Evolutionary conservation across 139 green algal genomes (phyloP), one percentile per base, ranked within the genome.

Genomic region (Coelastrella sp.): DNA sequence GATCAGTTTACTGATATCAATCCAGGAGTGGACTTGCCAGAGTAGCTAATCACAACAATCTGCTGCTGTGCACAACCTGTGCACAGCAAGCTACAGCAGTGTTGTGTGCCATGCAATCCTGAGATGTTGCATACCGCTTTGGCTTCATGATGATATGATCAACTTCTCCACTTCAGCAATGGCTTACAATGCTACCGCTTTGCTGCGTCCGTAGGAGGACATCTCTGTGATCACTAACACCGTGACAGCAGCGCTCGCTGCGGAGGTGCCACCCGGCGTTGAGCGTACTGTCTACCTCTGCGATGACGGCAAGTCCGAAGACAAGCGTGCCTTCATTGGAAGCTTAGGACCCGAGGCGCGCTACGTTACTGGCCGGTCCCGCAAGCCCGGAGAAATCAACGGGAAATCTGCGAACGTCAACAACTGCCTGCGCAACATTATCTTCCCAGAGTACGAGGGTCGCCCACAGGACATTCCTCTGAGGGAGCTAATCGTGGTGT

Each of bases 361-460:
- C 65, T 98, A 98, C 82, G 92, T 98, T 23, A 95, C 90, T 59
- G 95, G 96, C 5, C 93, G 96, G 87, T 95, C 94, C 54, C 94
- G 95, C 23, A 89, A 73, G 14, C 60, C 71, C 5, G 88, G 88
- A 13, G 83, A 93, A 92, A 96, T 97, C 91, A 98, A 98, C 64
- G 96, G 96, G 78, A 98, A 98, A 94, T 95, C 92, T 11, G 93
- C 93, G 86, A 98, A 98, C 93, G 93, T 98, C 87, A 94, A 92
- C 89, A 85, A 92, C 89, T 89, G 81, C 82, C 89, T 92, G 73
- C 56, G 73, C 5, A 89, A 89, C 74, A 73, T 89, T 7, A 89
- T 92, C 60, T 92, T 83, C 82, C 58, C 22, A 1, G 61, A 90
- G 23, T 90, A 85, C 11, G 76, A 66, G 22, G 86, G 56, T 58